Base-by-base conservation (phyloP, 2,329 filamentous ascomycete species). In the Trichophaea hybrida region DNA sequence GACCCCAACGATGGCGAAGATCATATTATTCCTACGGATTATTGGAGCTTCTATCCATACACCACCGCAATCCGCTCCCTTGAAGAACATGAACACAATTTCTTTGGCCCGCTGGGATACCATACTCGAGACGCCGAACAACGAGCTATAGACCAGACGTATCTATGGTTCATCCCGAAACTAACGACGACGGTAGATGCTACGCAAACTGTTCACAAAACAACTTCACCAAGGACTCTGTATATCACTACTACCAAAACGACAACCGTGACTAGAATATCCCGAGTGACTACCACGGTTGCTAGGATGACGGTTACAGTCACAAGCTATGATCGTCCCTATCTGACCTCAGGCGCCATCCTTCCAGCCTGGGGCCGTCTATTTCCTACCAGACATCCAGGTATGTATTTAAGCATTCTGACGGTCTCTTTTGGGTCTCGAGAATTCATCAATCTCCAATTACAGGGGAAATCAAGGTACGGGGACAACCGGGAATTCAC, bases 121-220 rank as follows among this genome's bases (percentile, higher is more conserved):
- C 57, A 43, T 40, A 59, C 49, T 50, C 38, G 56, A 24, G 35
- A 40, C 34, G 37, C 34, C 5, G 35, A 40, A 3, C 53, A 55
- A 37, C 13, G 53, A 44, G 31, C 10, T 4, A 31, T 31, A 13
- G 53, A 55, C 44, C 35, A 40, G 38, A 55, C 53, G 24, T 88
- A 65, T 37, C 2, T 58, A 37, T 43, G 15, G 6, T 37, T 48
- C 12, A 62, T 75, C 71, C 75, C 71, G 62, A 64, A 52, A 24
- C 57, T 51, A 31, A 55, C 52, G n/a, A 35, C 13, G 34, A 54
- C 51, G 24, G 24, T 50, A 15, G n/a, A 43, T 10, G 15, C 48
- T 50, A 32, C 31, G 15, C n/a, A 50, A 24, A 50, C 48, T 1
- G 15, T 50, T 50, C 13, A 17, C 48, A 32, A 12, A 24, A 5